Percentiles rank a stretch among this genome's conserved stretches.
Conservation (phyloP, 2,329 filamentous ascomycete species). For the Akanthomyces dipterigenus region DNA sequence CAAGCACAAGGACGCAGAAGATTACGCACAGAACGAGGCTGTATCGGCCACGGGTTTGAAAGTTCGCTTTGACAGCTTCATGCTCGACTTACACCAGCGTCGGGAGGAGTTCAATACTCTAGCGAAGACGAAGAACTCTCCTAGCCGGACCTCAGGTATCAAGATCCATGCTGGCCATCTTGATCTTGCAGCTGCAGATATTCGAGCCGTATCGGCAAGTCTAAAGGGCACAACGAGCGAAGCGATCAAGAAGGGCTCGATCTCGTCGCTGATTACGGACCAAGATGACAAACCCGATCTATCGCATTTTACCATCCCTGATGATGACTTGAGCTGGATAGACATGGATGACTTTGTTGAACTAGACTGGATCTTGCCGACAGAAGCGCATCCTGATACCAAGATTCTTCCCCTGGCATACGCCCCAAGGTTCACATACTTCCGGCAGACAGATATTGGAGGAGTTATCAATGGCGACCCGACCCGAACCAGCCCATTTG, state of each 20-base stretch:
- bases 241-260: slow-evolving; percentile 58
- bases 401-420: slow-evolving; percentile 90
- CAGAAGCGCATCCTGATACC: slow-evolving; percentile 83
- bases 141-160: slow-evolving; percentile 82
- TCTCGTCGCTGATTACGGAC: slow-evolving; percentile 45
- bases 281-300: slow-evolving; percentile 60
- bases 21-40: slow-evolving; percentile 60
- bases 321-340: slow-evolving; percentile 93
- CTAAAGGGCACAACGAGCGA: slow-evolving; percentile 75
- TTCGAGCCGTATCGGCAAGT: slow-evolving; percentile 86
- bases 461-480: slow-evolving; percentile 74
- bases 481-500: slow-evolving; percentile 80
- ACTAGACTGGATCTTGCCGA: slow-evolving; percentile 89
- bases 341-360: slow-evolving; percentile 99
- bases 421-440: slow-evolving; percentile 93
- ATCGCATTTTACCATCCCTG: slow-evolving; percentile 89
- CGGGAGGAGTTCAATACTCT: slow-evolving; percentile 85
- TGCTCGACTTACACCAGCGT: slow-evolving; percentile 91
- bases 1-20: slow-evolving; percentile 93
- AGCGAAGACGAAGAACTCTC: slow-evolving; percentile 67
- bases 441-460: slow-evolving; percentile 89
- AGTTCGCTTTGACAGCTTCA: slow-evolving; percentile 91
- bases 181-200: slow-evolving; percentile 84
- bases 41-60: slow-evolving; percentile 96
- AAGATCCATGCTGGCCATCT: slow-evolving; percentile 92